Evolutionary conservation across 2,329 filamentous ascomycete genomes (phyloP).

Genomic region (Volutella citrinella): DNA sequence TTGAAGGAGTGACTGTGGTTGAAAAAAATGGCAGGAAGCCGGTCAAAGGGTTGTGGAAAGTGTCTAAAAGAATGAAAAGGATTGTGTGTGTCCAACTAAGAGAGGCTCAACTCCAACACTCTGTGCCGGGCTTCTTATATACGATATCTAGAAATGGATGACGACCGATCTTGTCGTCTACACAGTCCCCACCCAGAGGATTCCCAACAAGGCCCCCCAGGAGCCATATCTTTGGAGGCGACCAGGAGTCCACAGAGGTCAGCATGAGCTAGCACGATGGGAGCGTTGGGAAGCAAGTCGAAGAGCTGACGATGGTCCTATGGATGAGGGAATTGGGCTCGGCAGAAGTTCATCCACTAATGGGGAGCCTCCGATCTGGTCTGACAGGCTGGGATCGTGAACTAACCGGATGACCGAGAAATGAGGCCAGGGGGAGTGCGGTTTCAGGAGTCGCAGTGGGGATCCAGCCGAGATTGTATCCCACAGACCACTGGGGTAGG

Average conservation of each 20-base stretch:
- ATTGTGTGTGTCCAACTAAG: too few relatives aligned
- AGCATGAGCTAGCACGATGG: slow-evolving; percentile 13
- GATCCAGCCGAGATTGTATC: slow-evolving; percentile 22
- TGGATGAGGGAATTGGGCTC: too few relatives aligned
- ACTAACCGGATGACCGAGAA: slow-evolving; percentile 19
- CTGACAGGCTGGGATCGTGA: slow-evolving; percentile 19
- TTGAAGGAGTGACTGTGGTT: slow-evolving; percentile 15
- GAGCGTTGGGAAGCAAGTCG: slow-evolving; percentile 10
- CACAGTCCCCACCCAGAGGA: too few relatives aligned
- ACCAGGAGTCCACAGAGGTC: too few relatives aligned
- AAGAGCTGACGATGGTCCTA: slow-evolving; percentile 18
- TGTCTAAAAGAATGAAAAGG: too few relatives aligned
- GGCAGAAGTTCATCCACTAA: slow-evolving; percentile 25
- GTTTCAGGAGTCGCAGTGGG: slow-evolving; percentile 26
- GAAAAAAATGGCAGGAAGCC: slow-evolving; percentile 19
- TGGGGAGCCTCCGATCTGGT: slow-evolving; percentile 13
- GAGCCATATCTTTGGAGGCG: too few relatives aligned
- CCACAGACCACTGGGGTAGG: too few relatives aligned
- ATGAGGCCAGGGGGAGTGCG: slow-evolving; percentile 17
- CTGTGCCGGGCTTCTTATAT: slow-evolving; percentile 16
- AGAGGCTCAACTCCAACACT: too few relatives aligned
- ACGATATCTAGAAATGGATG: slow-evolving; percentile 4
- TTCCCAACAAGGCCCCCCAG: too few relatives aligned
- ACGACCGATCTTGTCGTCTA: slow-evolving; percentile 6
- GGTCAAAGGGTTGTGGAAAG: too few relatives aligned